Evolutionary conservation across 352 stramenopile genomes (phyloP).

Genomic region (Phytopythium sindhum): DNA sequence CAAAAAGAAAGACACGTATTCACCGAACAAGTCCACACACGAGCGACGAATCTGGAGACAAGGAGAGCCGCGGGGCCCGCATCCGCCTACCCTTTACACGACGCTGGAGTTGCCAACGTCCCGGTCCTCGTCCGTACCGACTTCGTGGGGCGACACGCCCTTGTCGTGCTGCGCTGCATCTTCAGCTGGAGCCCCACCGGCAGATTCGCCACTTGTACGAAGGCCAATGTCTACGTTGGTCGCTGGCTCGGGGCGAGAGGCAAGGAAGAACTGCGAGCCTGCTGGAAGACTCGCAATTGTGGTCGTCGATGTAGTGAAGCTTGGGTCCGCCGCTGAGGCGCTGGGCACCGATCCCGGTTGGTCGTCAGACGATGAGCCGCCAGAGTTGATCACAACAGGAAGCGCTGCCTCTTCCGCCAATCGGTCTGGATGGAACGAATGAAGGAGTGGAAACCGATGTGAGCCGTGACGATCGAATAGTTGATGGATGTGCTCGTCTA

Average conservation of each 20-base stretch:
- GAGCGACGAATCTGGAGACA: not conserved
- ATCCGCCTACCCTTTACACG: not conserved
- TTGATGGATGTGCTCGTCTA: not conserved
- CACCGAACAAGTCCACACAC: not conserved
- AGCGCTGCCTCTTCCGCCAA: conserved; percentile 27
- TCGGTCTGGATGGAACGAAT: conserved; percentile 17
- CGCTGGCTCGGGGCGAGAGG: conserved; percentile 19
- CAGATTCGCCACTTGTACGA: not conserved
- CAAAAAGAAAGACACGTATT: not conserved
- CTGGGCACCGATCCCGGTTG: conserved; percentile 8
- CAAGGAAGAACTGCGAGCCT: conserved; percentile 28
- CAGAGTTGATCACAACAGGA: conserved; percentile 14
- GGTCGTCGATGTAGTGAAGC: conserved; percentile 10
- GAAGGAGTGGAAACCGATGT: conserved; percentile 1
- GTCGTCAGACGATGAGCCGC: conserved; percentile 18
- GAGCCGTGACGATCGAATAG: not conserved
- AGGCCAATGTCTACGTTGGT: not conserved
- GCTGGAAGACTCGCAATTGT: conserved; percentile 23
- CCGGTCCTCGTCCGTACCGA: not conserved
- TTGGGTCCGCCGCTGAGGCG: conserved; percentile 11
- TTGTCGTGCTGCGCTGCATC: conserved; percentile 1
- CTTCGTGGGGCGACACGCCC: not conserved
- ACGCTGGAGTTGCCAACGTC: not conserved
- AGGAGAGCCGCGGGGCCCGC: not conserved
- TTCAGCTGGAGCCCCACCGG: not conserved